Base-by-base conservation (phyloP, 2,329 filamentous ascomycete genomes). In the Falciphora oryzae region DNA sequence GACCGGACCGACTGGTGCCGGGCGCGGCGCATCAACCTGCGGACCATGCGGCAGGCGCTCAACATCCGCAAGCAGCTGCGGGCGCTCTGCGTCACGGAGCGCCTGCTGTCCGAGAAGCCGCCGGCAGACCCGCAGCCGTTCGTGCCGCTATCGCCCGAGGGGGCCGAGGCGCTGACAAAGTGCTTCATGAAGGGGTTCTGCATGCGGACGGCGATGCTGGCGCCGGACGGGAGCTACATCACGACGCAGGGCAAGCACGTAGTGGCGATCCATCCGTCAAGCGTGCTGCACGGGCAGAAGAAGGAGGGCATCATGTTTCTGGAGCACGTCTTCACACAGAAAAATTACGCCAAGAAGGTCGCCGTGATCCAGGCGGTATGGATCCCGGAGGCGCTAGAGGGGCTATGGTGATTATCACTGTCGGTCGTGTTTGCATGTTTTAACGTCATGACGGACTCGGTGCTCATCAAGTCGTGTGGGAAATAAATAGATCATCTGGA, bases 281-380 rank as follows among this genome's bases (percentile, higher is more conserved):
- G 86, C 68, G 83, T 86, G 0, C 69, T 89, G 61, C 84, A 87
- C 67, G 85, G 86, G 0, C 80, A 83, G 69, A 88, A 88, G 74
- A 82, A 80, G 70, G 86, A 88, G 73, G 86, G 85, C 4, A 87
- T 89, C 71, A 86, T 89, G 85, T 89, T 88, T 67, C 72, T 89
- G 13, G 86, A 89, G 68, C 84, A 89, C 68, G 85, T 89, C 0
- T 89, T 84, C 69, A 89, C 87, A 1, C 82, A 82, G 64, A 88
- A 87, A 75, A 89, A 85, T 69, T 89, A 89, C 66, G 86, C 83
- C 0, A 88, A 88, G 72, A 88, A 86, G 73, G 86, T 89, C 66
- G 88, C 84, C 73, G 81, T 80, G 1, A 81, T 89, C 22, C 83
- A 86, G 66, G 83, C 82, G 0, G 76, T 80, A 31, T 89, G 86